A percentile compares a stretch with the other conserved stretches of the same genome.
Evolutionary conservation across 2,329 filamentous ascomycete genomes (phyloP).

Genomic region (Xylaria sp.): DNA sequence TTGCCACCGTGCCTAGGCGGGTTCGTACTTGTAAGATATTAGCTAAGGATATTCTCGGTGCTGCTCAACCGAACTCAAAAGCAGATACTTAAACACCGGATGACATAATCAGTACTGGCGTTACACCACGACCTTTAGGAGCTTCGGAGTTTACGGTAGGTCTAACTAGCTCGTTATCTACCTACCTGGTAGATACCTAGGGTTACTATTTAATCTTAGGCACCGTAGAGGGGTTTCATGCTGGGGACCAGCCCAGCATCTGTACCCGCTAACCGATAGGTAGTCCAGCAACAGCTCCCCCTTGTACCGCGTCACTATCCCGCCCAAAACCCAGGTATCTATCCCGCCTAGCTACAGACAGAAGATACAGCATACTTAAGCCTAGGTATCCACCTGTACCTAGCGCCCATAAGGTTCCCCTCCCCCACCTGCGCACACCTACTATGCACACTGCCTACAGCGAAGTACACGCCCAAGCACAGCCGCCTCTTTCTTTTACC

Average conservation of each 20-base stretch:
- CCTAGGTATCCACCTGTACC: neutral
- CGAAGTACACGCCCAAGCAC: no score
- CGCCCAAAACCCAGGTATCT: neutral
- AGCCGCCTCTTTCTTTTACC: constrained; percentile 25
- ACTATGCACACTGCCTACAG: constrained; percentile 10
- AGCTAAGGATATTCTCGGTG: no score
- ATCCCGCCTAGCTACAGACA: neutral
- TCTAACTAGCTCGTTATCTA: no score
- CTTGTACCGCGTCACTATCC: neutral
- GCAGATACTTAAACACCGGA: neutral
- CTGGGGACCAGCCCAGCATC: neutral
- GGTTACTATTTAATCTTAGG: neutral
- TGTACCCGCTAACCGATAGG: neutral
- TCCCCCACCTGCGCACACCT: constrained; percentile 28
- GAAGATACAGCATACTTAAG: neutral
- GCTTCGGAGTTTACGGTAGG: constrained; percentile 9
- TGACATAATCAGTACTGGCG: constrained; percentile 7
- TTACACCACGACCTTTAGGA: neutral
- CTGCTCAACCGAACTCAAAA: no score
- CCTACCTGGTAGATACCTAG: no score
- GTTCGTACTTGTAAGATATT: no score
- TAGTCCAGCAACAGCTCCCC: neutral
- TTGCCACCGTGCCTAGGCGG: no score
- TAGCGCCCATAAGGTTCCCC: constrained; percentile 17
- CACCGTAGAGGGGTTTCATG: neutral